Percentiles rank a stretch among this genome's conserved stretches.
Evolutionary conservation across 352 stramenopile species (phyloP).

Genomic region (Globisporangium spiculum): DNA sequence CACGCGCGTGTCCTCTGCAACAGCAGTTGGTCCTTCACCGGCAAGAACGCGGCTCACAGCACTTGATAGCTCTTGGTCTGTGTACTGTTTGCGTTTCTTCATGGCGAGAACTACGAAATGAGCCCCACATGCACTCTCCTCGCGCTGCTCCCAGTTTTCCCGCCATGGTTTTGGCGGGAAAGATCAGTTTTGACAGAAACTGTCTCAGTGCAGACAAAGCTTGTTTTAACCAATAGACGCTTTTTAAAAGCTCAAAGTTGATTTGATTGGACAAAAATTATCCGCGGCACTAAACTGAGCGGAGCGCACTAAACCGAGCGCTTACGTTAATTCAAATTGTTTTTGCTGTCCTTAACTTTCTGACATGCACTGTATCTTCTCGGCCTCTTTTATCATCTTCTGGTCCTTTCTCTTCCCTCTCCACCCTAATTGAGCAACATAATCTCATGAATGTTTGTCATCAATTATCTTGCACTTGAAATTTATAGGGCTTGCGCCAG

Average conservation of each 20-base stretch:
- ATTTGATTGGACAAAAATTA: conserved; percentile 3
- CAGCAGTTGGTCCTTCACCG: too few relatives aligned
- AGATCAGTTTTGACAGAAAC: conserved; percentile 2
- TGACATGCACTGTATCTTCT: neutral
- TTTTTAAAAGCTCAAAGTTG: neutral
- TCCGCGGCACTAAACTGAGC: neutral
- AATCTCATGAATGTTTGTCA: neutral
- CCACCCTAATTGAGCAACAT: neutral
- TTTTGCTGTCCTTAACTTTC: too few relatives aligned
- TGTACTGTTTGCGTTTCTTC: neutral
- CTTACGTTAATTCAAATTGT: neutral
- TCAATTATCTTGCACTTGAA: neutral
- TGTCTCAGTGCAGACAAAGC: neutral
- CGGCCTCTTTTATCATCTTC: neutral
- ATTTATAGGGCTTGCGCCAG: neutral
- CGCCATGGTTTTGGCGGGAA: conserved; percentile 1
- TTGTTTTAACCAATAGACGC: neutral
- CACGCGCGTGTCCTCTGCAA: too few relatives aligned
- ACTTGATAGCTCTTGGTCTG: too few relatives aligned
- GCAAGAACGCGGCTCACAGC: too few relatives aligned
- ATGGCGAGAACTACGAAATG: conserved; percentile 2
- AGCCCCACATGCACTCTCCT: neutral
- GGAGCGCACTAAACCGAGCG: neutral
- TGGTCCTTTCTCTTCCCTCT: neutral
- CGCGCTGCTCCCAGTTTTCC: too few relatives aligned